These are phyloP conservation scores for Nakazawaea anatomiae DNA, from an alignment of 805 yeast species.

Conservation along the genomic window DNA sequence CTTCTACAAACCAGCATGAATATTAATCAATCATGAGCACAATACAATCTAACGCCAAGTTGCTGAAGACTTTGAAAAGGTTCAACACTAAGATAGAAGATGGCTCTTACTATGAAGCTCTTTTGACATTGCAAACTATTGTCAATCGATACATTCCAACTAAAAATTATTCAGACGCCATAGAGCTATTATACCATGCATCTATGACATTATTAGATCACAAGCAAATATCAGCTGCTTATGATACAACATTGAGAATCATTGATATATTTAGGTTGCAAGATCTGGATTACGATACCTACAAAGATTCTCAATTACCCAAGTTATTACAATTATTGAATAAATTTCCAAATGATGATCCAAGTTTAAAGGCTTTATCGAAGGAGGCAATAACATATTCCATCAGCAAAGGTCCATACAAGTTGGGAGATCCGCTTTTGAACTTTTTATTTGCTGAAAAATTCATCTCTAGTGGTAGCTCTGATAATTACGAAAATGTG, in stretches of 20 bases:
- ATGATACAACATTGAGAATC: slow-evolving; percentile 69
- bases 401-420: slow-evolving; percentile 35
- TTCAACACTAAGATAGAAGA: slow-evolving; percentile 57
- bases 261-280: slow-evolving; percentile 59
- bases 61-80: slow-evolving; percentile 55
- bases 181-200: slow-evolving; percentile 67
- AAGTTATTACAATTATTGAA: slow-evolving; percentile 36
- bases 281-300: slow-evolving; percentile 17
- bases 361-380: slow-evolving; percentile 60
- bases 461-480: slow-evolving; percentile 32
- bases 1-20: not conserved
- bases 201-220: slow-evolving; percentile 62
- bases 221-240: slow-evolving; percentile 72
- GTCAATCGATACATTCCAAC: slow-evolving; percentile 76
- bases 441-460: slow-evolving; percentile 71
- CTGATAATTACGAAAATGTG: slow-evolving; percentile 18
- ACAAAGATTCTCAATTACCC: slow-evolving; percentile 18
- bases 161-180: slow-evolving; percentile 63
- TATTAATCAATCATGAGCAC: not conserved
- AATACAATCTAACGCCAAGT: slow-evolving; percentile 23
- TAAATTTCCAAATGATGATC: slow-evolving; percentile 44
- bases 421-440: slow-evolving; percentile 70
- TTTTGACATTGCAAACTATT: slow-evolving; percentile 87
- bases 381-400: slow-evolving; percentile 69
- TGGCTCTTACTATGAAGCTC: slow-evolving; percentile 90